Evolutionary conservation across 371 early-diverging fungal genomes (phyloP).

Genomic region (Mortierella sp.): DNA sequence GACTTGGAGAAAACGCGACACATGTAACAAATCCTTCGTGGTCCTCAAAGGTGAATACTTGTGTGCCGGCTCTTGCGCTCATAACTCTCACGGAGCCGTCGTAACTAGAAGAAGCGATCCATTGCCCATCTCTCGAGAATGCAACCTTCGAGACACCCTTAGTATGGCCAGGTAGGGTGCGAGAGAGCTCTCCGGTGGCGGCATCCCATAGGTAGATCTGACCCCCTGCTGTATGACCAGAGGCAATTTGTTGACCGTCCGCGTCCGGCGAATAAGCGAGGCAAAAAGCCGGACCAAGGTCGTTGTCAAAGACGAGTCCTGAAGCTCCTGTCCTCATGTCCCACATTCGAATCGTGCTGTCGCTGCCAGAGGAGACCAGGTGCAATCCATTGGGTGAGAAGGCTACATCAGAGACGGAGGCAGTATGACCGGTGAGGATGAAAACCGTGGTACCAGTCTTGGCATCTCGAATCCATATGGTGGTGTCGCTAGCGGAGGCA

Average conservation of each 20-base stretch:
- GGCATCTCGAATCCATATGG: not conserved
- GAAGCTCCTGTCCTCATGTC: not conserved
- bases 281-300: not conserved
- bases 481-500: not conserved
- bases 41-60: not conserved
- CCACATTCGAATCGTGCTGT: not conserved
- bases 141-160: not conserved
- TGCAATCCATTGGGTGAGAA: not conserved
- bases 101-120: not conserved
- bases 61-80: not conserved
- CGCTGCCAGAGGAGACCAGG: not conserved
- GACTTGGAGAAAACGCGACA: not conserved
- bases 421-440: not conserved
- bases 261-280: not conserved
- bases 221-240: not conserved
- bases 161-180: not conserved
- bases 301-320: not conserved
- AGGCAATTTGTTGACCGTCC: not conserved
- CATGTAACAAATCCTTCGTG: not conserved
- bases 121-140: not conserved
- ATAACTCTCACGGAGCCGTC: not conserved
- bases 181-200: not conserved
- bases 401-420: not conserved
- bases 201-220: not conserved
- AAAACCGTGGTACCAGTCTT: not conserved